phyloP scores from a whole-genome alignment of 305 asterid genomes.

The Solanum hybrid region DNA sequence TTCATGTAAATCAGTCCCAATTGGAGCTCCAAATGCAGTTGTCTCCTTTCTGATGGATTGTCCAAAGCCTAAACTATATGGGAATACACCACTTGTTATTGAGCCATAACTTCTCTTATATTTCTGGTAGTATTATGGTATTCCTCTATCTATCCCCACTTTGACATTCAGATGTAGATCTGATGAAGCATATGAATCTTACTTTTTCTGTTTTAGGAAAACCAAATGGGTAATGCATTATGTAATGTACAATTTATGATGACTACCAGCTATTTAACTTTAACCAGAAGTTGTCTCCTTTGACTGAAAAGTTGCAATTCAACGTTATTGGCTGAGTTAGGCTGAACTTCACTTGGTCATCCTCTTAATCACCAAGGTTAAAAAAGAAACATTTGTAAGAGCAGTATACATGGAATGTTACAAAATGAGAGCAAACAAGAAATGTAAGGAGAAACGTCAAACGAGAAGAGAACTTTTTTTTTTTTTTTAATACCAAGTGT shows the following conservation, averaged over 20 bases:
- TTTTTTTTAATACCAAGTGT: no score
- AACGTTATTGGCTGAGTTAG: neutral
- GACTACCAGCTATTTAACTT: neutral
- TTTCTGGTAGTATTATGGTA: neutral
- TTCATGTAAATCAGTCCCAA: constrained; percentile 30
- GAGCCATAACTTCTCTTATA: neutral
- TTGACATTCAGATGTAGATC: neutral
- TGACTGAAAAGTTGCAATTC: neutral
- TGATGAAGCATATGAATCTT: neutral
- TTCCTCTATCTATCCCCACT: neutral
- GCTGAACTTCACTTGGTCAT: neutral
- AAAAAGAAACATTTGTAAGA: neutral
- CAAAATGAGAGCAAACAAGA: neutral
- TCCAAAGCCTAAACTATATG: neutral
- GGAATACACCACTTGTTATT: neutral
- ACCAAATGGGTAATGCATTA: neutral
- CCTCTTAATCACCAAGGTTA: neutral
- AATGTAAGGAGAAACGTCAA: neutral
- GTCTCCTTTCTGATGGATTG: neutral
- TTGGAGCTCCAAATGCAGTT: neutral
- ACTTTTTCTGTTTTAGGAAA: neutral
- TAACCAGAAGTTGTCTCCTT: neutral
- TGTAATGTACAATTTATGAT: neutral
- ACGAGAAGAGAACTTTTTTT: neutral
- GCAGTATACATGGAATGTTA: neutral